Base-by-base conservation (phyloP, 768 basidiomycete species). In the Collybiopsis confluens region DNA sequence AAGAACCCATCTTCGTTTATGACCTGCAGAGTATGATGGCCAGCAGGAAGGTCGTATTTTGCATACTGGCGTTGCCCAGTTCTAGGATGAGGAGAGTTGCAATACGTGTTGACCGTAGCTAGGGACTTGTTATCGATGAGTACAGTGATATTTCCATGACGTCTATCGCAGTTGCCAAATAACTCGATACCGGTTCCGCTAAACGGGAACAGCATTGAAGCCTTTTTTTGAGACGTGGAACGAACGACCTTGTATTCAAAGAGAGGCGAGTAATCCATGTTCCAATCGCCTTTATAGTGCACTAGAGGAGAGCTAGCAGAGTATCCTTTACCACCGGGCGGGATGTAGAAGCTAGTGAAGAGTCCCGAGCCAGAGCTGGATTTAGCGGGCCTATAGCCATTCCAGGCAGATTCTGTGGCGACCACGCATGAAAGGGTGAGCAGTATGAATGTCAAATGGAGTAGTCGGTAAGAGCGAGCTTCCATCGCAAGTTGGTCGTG, bases 151-250 rank as follows among this genome's bases (percentile, higher is more conserved):
- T 76, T 64, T 13, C 88, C 84, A 61, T 89, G 81, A 15, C 59
- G 64, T 37, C 63, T 70, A 58, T 79, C 81, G 37, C 70, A 73
- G 60, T 74, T 78, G 27, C 89, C 89, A 58, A 90, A 90, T 83
- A 83, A 87, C 67, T 90, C 89, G 58, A 91, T 75, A 1, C 86
- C 86, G 11, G 83, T 86, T 13, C 88, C 89, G n/a, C 71, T 70
- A 66, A 90, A 90, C 2, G 76, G 73, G 66, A 90, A 78, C 1
- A 72, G 70, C 43, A 79, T 69, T 3, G 77, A 68, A 10, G 87
- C 81, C 44, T 73, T 73, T 16, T 66, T 66, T 43, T 77, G 66
- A 13, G 70, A 67, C 0, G 85, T 85, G 62, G 73, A 75, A 13
- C 73, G 77, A 30, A 81, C 66, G 13, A 81, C 78, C 15, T 77